phyloP scores from a whole-genome alignment of 169 alveolate species.

The Plasmodium gallinaceum region DNA sequence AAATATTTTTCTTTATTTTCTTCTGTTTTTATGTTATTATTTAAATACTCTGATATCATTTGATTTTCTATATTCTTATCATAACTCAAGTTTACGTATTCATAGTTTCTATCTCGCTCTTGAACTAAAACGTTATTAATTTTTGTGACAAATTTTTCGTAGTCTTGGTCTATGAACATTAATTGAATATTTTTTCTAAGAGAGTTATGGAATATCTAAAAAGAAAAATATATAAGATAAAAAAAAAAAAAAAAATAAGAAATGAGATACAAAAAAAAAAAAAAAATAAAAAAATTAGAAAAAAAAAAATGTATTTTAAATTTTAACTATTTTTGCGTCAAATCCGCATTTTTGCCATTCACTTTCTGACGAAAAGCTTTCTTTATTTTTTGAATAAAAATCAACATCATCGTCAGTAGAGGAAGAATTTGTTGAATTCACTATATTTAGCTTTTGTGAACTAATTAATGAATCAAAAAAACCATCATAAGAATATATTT shows the following conservation, averaged over 20 bases:
- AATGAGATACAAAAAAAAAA: not conserved
- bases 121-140: constrained; percentile 37
- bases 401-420: constrained; percentile 33
- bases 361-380: constrained; percentile 39
- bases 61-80: constrained; percentile 35
- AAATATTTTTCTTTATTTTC: not conserved
- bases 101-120: constrained; percentile 43
- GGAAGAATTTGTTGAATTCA: constrained; percentile 54
- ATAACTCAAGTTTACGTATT: constrained; percentile 41
- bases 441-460: constrained; percentile 25
- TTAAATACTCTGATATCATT: not conserved
- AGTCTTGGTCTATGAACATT: constrained; percentile 46
- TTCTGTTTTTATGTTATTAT: not conserved
- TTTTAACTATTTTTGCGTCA: constrained; percentile 69
- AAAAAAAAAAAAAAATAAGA: not conserved
- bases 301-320: not conserved
- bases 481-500: constrained; percentile 62
- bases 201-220: constrained; percentile 56
- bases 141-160: constrained; percentile 41
- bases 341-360: constrained; percentile 78
- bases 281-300: not conserved
- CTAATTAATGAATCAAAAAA: constrained; percentile 65
- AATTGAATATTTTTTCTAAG: constrained; percentile 55
- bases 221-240: not conserved
- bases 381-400: constrained; percentile 18